phyloP scores from a whole-genome alignment of 2,329 filamentous ascomycete genomes.

The Fusarium redolens region DNA sequence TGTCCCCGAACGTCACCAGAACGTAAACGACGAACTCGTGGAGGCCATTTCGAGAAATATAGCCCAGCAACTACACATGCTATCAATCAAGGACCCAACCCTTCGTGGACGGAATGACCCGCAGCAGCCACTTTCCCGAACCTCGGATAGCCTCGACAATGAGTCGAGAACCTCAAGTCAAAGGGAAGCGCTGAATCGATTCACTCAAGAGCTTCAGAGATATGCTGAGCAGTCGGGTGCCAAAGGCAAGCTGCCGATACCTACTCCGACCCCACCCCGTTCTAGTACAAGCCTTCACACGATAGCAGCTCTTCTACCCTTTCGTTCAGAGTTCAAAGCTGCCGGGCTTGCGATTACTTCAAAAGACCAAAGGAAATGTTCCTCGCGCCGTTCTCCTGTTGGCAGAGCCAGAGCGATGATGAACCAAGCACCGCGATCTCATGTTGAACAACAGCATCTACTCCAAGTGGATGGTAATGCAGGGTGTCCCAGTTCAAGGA shows the following conservation, averaged over 20 bases:
- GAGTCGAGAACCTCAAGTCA: conserved; percentile 58
- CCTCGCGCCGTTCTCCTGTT: conserved; percentile 8
- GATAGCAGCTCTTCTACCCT: conserved; percentile 64
- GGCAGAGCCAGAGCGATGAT: conserved; percentile 16
- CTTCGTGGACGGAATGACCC: neutral
- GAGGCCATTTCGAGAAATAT: conserved; percentile 59
- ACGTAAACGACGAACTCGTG: conserved; percentile 55
- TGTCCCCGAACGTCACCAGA: conserved; percentile 45
- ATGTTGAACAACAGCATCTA: conserved; percentile 11
- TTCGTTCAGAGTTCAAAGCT: conserved; percentile 62
- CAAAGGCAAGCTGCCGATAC: conserved; percentile 52
- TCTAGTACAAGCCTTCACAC: conserved; percentile 62
- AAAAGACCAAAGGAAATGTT: conserved; percentile 53
- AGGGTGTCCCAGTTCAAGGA: conserved; percentile 42
- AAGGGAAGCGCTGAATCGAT: conserved; percentile 54
- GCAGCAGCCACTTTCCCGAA: neutral
- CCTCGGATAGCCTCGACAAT: conserved; percentile 10
- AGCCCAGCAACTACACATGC: conserved; percentile 57
- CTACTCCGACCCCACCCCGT: conserved; percentile 54
- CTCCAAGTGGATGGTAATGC: conserved; percentile 48
- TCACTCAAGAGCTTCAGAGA: conserved; percentile 46
- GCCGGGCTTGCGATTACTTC: conserved; percentile 69
- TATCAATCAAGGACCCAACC: conserved; percentile 44
- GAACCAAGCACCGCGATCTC: neutral
- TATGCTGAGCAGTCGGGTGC: conserved; percentile 51